Evolutionary conservation across 1,284 basidiomycete species (phyloP).

Genomic region (Naganishia sp.): DNA sequence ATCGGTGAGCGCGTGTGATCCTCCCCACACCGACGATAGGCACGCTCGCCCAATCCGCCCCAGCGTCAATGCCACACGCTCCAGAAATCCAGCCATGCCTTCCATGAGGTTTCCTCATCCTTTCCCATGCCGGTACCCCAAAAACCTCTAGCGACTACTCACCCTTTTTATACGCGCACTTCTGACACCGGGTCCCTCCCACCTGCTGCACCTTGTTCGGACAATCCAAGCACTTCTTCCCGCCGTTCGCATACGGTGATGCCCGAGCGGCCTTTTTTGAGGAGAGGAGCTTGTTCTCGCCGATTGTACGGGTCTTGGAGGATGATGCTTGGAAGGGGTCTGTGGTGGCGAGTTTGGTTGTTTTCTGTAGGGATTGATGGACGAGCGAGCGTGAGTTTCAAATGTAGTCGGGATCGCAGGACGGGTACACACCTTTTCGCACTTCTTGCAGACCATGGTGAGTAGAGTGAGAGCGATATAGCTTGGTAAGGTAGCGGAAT

Average conservation of each 20-base stretch:
- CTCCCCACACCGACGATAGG: no score
- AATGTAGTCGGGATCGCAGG: not conserved
- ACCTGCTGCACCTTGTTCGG: constrained; percentile 50
- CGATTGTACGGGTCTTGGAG: constrained; percentile 50
- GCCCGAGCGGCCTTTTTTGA: constrained; percentile 42
- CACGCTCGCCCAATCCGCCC: not conserved
- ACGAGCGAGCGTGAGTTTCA: not conserved
- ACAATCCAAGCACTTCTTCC: constrained; percentile 54
- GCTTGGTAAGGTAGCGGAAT: no score
- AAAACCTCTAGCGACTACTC: not conserved
- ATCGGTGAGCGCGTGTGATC: no score
- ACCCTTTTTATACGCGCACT: constrained; percentile 55
- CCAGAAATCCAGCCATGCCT: not conserved
- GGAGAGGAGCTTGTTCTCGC: constrained; percentile 54
- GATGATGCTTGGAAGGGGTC: constrained; percentile 51
- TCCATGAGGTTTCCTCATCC: no score
- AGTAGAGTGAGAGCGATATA: not conserved
- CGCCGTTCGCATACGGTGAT: constrained; percentile 45
- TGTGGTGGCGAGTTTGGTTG: constrained; percentile 47
- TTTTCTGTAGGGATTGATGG: constrained; percentile 42
- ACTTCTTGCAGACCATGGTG: constrained; percentile 55
- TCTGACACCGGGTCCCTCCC: constrained; percentile 52
- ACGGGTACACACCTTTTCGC: constrained; percentile 46
- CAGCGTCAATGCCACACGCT: not conserved
- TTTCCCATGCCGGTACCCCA: no score